Base-by-base conservation (phyloP, 164 flowering plant genomes). In the Tinospora cordifolia region DNA sequence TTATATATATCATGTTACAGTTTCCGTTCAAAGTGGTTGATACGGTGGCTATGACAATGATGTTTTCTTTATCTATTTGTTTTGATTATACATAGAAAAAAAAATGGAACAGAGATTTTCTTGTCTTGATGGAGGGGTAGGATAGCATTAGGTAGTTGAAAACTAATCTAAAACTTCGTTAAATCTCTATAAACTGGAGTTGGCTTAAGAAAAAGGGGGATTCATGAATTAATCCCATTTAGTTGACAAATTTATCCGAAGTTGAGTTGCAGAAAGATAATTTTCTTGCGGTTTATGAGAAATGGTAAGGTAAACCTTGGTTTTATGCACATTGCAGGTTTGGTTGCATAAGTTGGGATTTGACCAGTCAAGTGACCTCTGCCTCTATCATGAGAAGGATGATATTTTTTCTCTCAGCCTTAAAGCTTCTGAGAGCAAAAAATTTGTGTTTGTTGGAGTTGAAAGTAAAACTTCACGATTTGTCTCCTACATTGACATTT, bases 401-500 rank as follows among this genome's bases (percentile, higher is more conserved):
- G 93, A 90, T 34, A 88, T 73, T 74, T 93, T 91, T 74, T 86
- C 89, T 80, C 75, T 93, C 68, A 83, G 81, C 76, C 87, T 93
- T 79, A 67, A 78, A 62, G 86, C 83, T 71, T 90, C 98, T 71
- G 98, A 93, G 83, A 91, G 96, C 86, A 86, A 91, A 74, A 82
- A 71, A 70, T 91, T 75, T 78, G 69, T 93, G 78, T 93, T 93
- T 84, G 82, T 90, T 78, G 83, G 70, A 73, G 91, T 96, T 71
- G 90, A 75, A 76, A 93, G 98, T 79, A 88, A 91, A 88, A 87
- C 30, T 57, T 91, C 98, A 26, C 80, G 87, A 71, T 93, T 85
- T 65, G 77, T 84, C 26, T 87, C 86, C 75, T 89, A 83, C 78
- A 76, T 90, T 66, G 96, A 91, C 70, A 73, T 83, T 74, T 80